Evolutionary conservation across 2,329 filamentous ascomycete genomes (phyloP), one percentile per base, ranked within the genome.

Genomic region (Colletotrichum lentis): DNA sequence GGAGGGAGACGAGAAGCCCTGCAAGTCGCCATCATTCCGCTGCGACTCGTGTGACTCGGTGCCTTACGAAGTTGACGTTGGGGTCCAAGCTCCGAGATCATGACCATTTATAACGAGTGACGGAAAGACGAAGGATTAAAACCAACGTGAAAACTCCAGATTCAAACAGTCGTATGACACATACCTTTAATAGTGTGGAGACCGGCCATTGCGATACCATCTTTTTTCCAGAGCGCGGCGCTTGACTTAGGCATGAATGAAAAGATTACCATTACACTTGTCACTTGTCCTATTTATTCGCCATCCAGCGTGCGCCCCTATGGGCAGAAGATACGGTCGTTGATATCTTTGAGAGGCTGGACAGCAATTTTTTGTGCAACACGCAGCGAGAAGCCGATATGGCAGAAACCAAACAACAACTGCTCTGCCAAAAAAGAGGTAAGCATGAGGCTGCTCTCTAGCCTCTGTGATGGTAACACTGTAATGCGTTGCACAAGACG

Each of bases 181-280:
- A 41, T 44, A 31, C n/a, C 43, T 53, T 58, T 56, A 31, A 27
- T 68, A 60, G 65, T 56, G 61, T 68, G 65, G 37, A 37, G 43
- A 55, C 37, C 60, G 52, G 55, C 60, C 37, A 56, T 52, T 52
- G 55, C 55, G 65, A 68, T 68, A 68, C 65, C 65, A 68, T 49
- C 41, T 64, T 41, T n/a, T 55, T 50, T 60, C 50, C 12, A 41
- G 43, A 68, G 65, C 65, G 65, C 47, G 62, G 65, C 65, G 62
- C 62, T 62, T 62, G 65, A 41, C 52, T 14, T 22, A 35, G 62
- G 57, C 63, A 50, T 41, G 7, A 55, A 20, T 41, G 5, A 37
- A 39, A 59, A 16, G 18, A 22, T 47, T 11, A 49, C 39, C 16
- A 27, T 47, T 47, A 43, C n/a, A n/a, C n/a, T n/a, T n/a, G n/a